Evolutionary conservation across 169 alveolate genomes (phyloP).

Genomic region (Plasmodium sp.): DNA sequence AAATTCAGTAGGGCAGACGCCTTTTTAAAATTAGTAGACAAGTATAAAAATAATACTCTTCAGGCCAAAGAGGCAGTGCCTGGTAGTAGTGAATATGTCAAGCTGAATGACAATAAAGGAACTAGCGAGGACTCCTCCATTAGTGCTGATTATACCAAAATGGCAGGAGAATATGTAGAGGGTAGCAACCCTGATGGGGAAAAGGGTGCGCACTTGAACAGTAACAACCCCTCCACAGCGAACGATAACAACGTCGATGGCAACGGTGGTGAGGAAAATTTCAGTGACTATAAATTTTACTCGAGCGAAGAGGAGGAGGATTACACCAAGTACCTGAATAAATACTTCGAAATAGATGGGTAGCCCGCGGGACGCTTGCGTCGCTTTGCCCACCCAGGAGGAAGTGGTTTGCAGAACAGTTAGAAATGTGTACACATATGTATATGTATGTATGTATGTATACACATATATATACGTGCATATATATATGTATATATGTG

Average conservation of each 20-base stretch:
- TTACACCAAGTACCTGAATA: slow-evolving; percentile 66
- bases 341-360: slow-evolving; percentile 56
- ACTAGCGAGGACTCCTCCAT: not conserved
- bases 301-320: slow-evolving; percentile 72
- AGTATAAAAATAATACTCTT: not conserved
- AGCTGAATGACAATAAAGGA: not conserved
- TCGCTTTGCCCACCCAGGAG: not conserved
- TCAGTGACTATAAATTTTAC: slow-evolving; percentile 36
- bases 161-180: not conserved
- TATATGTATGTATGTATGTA: too few species aligned
- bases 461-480: too few species aligned
- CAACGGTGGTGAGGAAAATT: slow-evolving; percentile 1
- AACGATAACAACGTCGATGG: not conserved
- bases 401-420: not conserved
- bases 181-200: not conserved
- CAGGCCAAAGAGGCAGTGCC: not conserved
- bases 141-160: not conserved
- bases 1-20: slow-evolving; percentile 17
- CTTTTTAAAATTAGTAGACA: slow-evolving; percentile 22
- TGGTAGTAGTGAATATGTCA: not conserved
- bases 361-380: not conserved
- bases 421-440: not conserved
- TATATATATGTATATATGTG: not conserved
- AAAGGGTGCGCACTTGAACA: not conserved
- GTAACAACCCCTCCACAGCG: not conserved